phyloP scores from a whole-genome alignment of 108 stramenopile species.

The Fistulifera pelliculosa region DNA sequence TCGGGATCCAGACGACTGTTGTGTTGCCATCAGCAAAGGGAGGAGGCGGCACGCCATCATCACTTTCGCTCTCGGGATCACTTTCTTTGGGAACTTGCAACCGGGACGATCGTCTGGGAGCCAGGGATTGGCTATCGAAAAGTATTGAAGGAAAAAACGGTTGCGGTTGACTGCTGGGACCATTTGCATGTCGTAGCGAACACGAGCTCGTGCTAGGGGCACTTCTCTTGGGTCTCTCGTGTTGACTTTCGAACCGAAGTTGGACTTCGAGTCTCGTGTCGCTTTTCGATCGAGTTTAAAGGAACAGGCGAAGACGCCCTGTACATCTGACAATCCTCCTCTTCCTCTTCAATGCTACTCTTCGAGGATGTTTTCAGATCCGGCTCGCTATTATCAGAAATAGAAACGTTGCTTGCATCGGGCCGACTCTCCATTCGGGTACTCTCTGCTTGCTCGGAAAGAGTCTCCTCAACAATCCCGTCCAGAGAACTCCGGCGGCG shows the following conservation, averaged over 20 bases:
- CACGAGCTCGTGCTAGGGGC: conserved; percentile 7
- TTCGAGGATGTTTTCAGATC: too few species aligned
- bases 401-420: too few species aligned
- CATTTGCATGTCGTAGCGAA: conserved; percentile 40
- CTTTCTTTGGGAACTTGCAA: neutral
- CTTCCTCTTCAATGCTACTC: too few species aligned
- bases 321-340: too few species aligned
- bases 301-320: too few species aligned
- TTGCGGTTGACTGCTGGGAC: conserved; percentile 30
- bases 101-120: conserved; percentile 1
- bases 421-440: too few species aligned
- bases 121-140: neutral
- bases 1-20: conserved; percentile 42
- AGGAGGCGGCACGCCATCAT: conserved; percentile 2
- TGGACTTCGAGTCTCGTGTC: too few species aligned
- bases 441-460: too few species aligned
- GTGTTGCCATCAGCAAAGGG: conserved; percentile 13
- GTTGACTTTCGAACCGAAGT: conserved; percentile 6
- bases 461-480: too few species aligned
- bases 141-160: conserved; percentile 11
- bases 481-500: conserved; percentile 2
- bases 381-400: too few species aligned
- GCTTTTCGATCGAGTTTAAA: too few species aligned
- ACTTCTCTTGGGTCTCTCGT: conserved; percentile 8
- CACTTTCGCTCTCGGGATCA: neutral